These are phyloP conservation scores for Daldinia loculata DNA, from an alignment of 495 filamentous ascomycete species.

Conservation along the genomic window DNA sequence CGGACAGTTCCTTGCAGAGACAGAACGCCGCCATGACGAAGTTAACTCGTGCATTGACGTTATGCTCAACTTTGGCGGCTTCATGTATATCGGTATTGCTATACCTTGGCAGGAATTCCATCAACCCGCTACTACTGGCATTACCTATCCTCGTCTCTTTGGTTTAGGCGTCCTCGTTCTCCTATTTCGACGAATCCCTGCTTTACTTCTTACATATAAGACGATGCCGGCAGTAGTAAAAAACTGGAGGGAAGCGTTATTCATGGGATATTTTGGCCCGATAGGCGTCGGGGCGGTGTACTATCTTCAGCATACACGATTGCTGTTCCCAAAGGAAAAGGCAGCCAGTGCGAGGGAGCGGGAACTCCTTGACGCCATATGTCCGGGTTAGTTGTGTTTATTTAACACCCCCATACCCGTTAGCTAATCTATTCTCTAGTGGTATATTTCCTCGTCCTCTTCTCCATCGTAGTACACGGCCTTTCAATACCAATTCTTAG, in stretches of 20 bases:
- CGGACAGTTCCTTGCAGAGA: constrained; percentile 86
- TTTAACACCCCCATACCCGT: too few relatives aligned
- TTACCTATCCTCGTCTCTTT: constrained; percentile 71
- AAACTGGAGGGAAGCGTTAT: constrained; percentile 69
- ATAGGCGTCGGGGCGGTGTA: constrained; percentile 89
- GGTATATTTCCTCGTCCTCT: constrained; percentile 67
- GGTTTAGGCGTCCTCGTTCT: constrained; percentile 78
- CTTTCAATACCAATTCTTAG: constrained; percentile 64
- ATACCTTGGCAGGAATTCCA: constrained; percentile 72
- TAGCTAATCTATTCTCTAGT: constrained; percentile 46
- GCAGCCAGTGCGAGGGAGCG: constrained; percentile 63
- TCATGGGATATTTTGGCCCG: constrained; percentile 90
- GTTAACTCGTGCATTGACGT: constrained; percentile 86
- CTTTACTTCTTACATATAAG: constrained; percentile 59
- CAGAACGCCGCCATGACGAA: constrained; percentile 74
- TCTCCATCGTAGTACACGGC: constrained; percentile 67
- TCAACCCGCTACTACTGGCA: constrained; percentile 50
- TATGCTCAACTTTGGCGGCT: constrained; percentile 75
- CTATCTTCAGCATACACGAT: constrained; percentile 72
- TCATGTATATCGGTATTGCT: constrained; percentile 86
- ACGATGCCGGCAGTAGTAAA: constrained; percentile 74
- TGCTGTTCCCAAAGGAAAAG: constrained; percentile 61
- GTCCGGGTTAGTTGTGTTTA: constrained; percentile 41
- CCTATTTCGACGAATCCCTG: constrained; percentile 62
- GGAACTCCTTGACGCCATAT: constrained; percentile 58